phyloP scores from a whole-genome alignment of 2,329 filamentous ascomycete genomes.

The Chrysoporthe deuterocubensis region DNA sequence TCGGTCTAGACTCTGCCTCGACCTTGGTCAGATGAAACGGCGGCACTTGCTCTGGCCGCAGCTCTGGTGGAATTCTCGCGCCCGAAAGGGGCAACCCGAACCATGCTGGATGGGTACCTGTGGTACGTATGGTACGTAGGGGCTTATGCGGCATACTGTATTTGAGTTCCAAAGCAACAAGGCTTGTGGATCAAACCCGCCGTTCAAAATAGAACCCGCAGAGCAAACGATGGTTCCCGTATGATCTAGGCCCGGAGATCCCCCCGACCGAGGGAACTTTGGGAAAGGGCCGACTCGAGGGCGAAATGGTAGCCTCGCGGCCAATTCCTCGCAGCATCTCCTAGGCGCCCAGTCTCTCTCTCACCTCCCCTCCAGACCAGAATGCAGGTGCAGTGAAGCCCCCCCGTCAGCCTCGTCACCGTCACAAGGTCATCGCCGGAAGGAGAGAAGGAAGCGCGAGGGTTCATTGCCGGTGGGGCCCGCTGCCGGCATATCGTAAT shows the following conservation, averaged over 20 bases:
- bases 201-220: neutral
- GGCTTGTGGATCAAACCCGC: no score
- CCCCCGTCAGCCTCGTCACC: neutral
- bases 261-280: conserved; percentile 2
- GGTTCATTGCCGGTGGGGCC: neutral
- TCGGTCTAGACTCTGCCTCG: no score
- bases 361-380: no score
- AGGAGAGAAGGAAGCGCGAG: neutral
- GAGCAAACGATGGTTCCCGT: neutral
- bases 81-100: no score
- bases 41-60: no score
- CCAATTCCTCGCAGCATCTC: conserved; percentile 16
- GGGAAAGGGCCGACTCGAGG: conserved; percentile 13
- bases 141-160: no score
- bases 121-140: no score
- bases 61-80: no score
- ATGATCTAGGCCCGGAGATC: conserved; percentile 2
- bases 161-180: no score
- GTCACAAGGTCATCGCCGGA: neutral
- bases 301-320: conserved; percentile 6
- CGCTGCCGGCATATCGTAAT: neutral
- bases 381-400: neutral
- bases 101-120: no score
- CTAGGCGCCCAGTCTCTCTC: neutral
- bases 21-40: no score